Base-by-base conservation (phyloP, 208 protist species). In the Leishmania arabica region DNA sequence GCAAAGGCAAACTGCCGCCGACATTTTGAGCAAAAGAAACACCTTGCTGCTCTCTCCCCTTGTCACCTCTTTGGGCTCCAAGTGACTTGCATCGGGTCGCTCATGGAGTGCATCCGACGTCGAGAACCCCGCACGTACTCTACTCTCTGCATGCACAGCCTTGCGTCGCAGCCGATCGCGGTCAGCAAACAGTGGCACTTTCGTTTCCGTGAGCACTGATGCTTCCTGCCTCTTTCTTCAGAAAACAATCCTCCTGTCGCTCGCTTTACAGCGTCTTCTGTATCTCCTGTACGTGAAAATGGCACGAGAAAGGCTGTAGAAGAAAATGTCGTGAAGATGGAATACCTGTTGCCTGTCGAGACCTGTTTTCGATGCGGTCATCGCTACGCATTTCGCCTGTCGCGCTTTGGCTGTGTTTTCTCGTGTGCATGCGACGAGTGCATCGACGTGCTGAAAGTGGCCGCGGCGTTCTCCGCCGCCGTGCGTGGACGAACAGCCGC, bases 331-430 rank as follows among this genome's bases (percentile, higher is more conserved):
- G 47, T 51, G 66, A 53, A 21, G 11, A 95, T 96, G 92, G 88
- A 96, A 66, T 75, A 83, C 24, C 62, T 96, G 27, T 85, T 96
- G 72, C 40, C 73, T 68, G 72, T 87, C 65, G 76, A 84, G 78
- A 34, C 62, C 42, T 65, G 82, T 80, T 21, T 96, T 84, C 76
- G 31, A 78, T 96, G 92, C 66, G 80, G 86, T 6, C 49, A 72
- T 24, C 72, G 75, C 42, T 81, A 89, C n/a, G 75, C 40, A 64
- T 94, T 96, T 71, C 85, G 86, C 19, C 74, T 93, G 3, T 93
- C 88, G n/a, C 84, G 88, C 42, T 96, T 92, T 84, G 92, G 92
- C 1, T 91, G 92, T 71, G 89, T 94, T 27, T 96, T 92, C 75
- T 71, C 78, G 24, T 96, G 92, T 68, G 45, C 68, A 8, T 94